Evolutionary conservation across 805 yeast species (phyloP).

Genomic region (Candida incommunis): DNA sequence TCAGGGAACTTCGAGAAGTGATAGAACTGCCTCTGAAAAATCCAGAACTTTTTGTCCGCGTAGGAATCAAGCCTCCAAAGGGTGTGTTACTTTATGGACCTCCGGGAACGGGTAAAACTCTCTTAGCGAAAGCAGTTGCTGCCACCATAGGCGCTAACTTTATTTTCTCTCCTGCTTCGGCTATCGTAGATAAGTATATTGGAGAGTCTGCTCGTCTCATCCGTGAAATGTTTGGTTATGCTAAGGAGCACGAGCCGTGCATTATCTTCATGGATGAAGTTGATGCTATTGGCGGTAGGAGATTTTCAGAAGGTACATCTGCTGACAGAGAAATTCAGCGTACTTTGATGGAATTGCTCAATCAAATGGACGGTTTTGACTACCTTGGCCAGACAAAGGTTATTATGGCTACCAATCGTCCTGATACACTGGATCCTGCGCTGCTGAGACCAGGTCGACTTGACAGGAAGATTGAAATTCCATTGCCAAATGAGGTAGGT

Average conservation of each 20-base stretch:
- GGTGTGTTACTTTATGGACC: slow-evolving; percentile 96
- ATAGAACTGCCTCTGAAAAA: slow-evolving; percentile 93
- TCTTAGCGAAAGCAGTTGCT: slow-evolving; percentile 94
- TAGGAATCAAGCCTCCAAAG: slow-evolving; percentile 97
- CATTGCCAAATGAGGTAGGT: slow-evolving; percentile 92
- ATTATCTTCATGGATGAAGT: slow-evolving; percentile 97
- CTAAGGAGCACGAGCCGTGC: slow-evolving; percentile 96
- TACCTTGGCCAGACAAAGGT: slow-evolving; percentile 92
- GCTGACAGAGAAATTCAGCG: slow-evolving; percentile 98
- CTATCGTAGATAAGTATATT: slow-evolving; percentile 93
- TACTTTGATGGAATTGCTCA: slow-evolving; percentile 89
- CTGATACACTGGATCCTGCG: slow-evolving; percentile 96
- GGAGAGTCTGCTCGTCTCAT: slow-evolving; percentile 96
- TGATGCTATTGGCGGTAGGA: slow-evolving; percentile 97
- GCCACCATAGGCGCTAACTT: slow-evolving; percentile 97
- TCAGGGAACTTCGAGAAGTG: slow-evolving; percentile 92
- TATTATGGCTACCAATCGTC: slow-evolving; percentile 98
- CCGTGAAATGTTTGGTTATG: slow-evolving; percentile 96
- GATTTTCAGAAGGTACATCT: slow-evolving; percentile 95
- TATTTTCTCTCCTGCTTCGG: slow-evolving; percentile 96
- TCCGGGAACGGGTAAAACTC: slow-evolving; percentile 96
- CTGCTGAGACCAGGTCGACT: slow-evolving; percentile 93
- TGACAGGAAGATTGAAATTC: slow-evolving; percentile 91
- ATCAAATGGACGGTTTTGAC: slow-evolving; percentile 98
- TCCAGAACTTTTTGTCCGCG: slow-evolving; percentile 89